Conservation (phyloP, 2,329 filamentous ascomycete species). For the Mollisiaceae sp. region DNA sequence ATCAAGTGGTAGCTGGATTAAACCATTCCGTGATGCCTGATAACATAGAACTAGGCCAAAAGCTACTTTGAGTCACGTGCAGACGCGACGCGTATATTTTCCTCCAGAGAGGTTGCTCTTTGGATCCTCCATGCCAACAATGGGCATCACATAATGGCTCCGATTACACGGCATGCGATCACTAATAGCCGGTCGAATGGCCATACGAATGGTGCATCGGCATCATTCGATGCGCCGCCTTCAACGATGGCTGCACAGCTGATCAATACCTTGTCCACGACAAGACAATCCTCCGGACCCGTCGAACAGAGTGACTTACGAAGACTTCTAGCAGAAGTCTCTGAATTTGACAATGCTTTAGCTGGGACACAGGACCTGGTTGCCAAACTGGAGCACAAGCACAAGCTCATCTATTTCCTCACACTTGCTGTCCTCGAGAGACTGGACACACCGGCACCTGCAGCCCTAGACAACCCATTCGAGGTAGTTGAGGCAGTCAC, state of each 20-base stretch:
- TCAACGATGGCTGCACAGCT: constrained; percentile 90
- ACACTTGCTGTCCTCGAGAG: constrained; percentile 77
- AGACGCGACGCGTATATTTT: constrained; percentile 22
- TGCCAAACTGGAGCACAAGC: constrained; percentile 76
- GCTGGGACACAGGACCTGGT: constrained; percentile 54
- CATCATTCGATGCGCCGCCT: constrained; percentile 54
- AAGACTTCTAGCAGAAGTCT: constrained; percentile 65
- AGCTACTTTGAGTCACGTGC: constrained; percentile 30
- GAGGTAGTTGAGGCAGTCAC: constrained; percentile 52
- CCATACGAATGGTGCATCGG: constrained; percentile 26
- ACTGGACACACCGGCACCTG: constrained; percentile 47
- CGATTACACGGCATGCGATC: constrained; percentile 23
- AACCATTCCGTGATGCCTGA: constrained; percentile 19
- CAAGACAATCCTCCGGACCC: constrained; percentile 63
- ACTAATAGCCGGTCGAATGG: constrained; percentile 24
- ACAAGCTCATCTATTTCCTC: constrained; percentile 85
- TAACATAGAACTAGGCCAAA: neutral
- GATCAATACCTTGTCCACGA: constrained; percentile 77
- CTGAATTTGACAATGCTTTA: constrained; percentile 64
- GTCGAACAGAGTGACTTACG: constrained; percentile 77
- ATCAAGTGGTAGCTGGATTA: neutral
- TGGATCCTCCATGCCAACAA: constrained; percentile 22
- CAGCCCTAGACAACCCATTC: constrained; percentile 65
- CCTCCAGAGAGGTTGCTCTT: constrained; percentile 19
- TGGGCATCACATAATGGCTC: constrained; percentile 37